Evolutionary conservation across 2,329 filamentous ascomycete genomes (phyloP).

Genomic region (Neopestalotiopsis sp.): DNA sequence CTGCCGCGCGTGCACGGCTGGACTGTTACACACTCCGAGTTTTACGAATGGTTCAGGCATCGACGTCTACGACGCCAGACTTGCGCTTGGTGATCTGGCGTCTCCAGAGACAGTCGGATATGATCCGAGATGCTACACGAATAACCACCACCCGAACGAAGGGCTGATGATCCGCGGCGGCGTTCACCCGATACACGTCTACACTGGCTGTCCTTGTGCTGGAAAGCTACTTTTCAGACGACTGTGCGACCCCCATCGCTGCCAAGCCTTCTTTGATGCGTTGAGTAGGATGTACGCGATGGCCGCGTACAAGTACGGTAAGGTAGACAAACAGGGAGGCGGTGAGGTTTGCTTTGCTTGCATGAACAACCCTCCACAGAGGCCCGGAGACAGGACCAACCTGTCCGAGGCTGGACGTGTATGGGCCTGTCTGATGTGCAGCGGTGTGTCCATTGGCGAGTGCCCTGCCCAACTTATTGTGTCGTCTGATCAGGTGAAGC

Average conservation of each 20-base stretch:
- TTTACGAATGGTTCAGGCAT: not conserved
- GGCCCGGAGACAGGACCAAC: not conserved
- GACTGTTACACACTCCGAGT: not conserved
- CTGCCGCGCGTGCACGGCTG: not conserved
- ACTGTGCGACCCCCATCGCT: slow-evolving; percentile 43
- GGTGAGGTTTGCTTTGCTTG: not conserved
- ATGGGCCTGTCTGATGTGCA: not conserved
- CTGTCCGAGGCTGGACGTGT: not conserved
- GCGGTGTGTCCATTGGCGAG: not conserved
- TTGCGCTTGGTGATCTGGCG: not conserved
- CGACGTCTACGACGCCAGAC: not conserved
- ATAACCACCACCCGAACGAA: not conserved
- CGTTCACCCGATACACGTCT: slow-evolving; percentile 20
- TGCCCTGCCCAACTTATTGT: not conserved
- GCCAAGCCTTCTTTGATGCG: slow-evolving; percentile 30
- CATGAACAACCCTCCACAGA: not conserved
- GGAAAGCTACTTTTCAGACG: slow-evolving; percentile 38
- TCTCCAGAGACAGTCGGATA: not conserved
- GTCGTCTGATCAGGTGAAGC: not conserved
- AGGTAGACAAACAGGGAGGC: not conserved
- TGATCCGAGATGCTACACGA: not conserved
- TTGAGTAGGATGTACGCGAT: not conserved
- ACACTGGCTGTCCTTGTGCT: slow-evolving; percentile 46
- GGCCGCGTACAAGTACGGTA: not conserved
- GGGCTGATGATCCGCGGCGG: slow-evolving; percentile 13